A percentile compares a stretch with the other conserved stretches of the same genome.
Conservation (phyloP, 495 filamentous ascomycete genomes). For the Endocarpon pusillum region DNA sequence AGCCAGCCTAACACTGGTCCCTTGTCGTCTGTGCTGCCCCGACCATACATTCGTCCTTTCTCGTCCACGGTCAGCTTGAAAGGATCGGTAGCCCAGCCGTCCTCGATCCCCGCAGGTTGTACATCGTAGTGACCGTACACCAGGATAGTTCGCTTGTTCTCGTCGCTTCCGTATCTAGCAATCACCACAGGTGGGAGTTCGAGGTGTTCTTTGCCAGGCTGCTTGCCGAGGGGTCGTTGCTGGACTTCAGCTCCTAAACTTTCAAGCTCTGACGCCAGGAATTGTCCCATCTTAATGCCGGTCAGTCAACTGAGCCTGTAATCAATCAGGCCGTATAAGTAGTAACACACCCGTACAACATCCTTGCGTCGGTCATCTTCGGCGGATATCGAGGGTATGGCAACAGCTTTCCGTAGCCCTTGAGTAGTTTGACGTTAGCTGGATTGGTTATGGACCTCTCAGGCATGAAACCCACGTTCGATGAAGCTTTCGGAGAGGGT, state of each 20-base stretch:
- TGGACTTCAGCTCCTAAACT: slow-evolving; percentile 74
- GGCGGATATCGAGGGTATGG: slow-evolving; percentile 88
- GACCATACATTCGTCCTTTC: slow-evolving; percentile 86
- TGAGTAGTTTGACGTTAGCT: slow-evolving; percentile 2
- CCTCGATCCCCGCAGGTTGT: slow-evolving; percentile 80
- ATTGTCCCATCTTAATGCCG: slow-evolving; percentile 64
- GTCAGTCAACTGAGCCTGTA: background rate
- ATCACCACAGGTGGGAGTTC: slow-evolving; percentile 85
- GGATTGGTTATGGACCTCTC: background rate
- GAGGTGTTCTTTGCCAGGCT: slow-evolving; percentile 76
- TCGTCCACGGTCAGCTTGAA: slow-evolving; percentile 80
- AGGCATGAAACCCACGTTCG: slow-evolving; percentile 40
- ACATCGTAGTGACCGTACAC: slow-evolving; percentile 99
- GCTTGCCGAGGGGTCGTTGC: slow-evolving; percentile 67
- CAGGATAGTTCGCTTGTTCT: slow-evolving; percentile 81
- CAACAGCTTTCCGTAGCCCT: slow-evolving; percentile 74
- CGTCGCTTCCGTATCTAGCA: slow-evolving; percentile 77
- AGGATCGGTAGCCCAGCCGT: slow-evolving; percentile 93
- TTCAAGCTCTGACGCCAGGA: slow-evolving; percentile 65
- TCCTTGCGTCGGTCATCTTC: slow-evolving; percentile 74
- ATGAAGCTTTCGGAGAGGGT: slow-evolving; percentile 66
- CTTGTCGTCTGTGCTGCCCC: slow-evolving; percentile 95
- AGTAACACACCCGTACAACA: slow-evolving; percentile 48
- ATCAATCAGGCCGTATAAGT: background rate
- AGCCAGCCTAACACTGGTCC: slow-evolving; percentile 95